phyloP scores from a whole-genome alignment of 306 rosid species.

The Prunus persica region DNA sequence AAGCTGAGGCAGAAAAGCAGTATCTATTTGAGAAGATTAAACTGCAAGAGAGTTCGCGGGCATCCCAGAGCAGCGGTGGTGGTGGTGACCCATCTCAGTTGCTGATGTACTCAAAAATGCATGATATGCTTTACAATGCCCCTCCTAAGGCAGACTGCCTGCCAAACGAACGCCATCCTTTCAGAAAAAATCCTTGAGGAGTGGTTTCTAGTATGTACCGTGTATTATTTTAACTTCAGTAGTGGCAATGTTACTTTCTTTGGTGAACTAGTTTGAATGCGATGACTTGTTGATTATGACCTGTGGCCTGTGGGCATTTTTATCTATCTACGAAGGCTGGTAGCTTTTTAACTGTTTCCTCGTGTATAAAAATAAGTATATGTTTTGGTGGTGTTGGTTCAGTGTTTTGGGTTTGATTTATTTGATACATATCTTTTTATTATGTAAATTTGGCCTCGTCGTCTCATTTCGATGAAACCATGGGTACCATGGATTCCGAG shows the following conservation, averaged over 20 bases:
- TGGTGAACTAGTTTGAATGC: conserved; percentile 22
- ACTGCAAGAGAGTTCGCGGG: conserved; percentile 85
- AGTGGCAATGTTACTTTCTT: conserved; percentile 17
- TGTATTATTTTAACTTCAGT: conserved; percentile 6
- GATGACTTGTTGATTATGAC: conserved; percentile 19
- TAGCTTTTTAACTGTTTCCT: not conserved
- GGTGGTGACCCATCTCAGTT: conserved; percentile 76
- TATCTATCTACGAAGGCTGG: not conserved
- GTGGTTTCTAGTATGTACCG: conserved; percentile 16
- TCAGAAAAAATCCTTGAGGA: conserved; percentile 60
- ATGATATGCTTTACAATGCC: conserved; percentile 67
- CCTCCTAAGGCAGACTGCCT: conserved; percentile 65
- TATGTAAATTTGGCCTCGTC: not conserved
- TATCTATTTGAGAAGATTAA: conserved; percentile 94
- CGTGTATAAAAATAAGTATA: no score
- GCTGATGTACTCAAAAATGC: conserved; percentile 73
- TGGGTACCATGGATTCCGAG: conserved; percentile 15
- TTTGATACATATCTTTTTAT: not conserved
- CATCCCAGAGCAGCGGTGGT: conserved; percentile 65
- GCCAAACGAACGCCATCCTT: conserved; percentile 61
- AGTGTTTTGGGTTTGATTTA: not conserved
- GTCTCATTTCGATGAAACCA: conserved; percentile 11
- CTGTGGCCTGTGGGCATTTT: not conserved
- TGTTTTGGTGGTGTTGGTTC: not conserved
- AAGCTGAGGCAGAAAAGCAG: conserved; percentile 98